phyloP scores from a whole-genome alignment of 352 stramenopile genomes.

The Phytophthora sansomeana region DNA sequence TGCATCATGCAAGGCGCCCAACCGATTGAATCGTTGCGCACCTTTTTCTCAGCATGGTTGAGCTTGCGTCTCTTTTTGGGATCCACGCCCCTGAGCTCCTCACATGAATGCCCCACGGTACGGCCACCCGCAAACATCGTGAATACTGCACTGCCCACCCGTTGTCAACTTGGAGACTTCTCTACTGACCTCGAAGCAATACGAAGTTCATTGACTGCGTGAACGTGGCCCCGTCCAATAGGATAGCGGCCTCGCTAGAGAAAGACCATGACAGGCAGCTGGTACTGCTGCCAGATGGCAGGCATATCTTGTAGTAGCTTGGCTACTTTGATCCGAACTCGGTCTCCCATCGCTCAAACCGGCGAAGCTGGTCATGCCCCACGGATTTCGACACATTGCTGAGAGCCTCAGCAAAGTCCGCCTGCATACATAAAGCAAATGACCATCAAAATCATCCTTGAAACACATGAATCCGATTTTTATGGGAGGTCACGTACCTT shows the following conservation, averaged over 20 bases:
- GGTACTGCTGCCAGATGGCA: background rate
- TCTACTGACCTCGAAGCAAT: constrained; percentile 5
- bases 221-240: constrained; percentile 26
- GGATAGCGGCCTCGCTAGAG: too few species aligned
- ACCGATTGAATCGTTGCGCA: background rate
- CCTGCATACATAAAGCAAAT: constrained; percentile 12
- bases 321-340: constrained; percentile 86
- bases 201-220: background rate
- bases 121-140: background rate
- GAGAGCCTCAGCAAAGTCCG: constrained; percentile 70
- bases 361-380: constrained; percentile 73
- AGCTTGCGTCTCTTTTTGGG: constrained; percentile 24
- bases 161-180: background rate
- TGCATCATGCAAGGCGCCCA: background rate
- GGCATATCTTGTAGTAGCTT: background rate
- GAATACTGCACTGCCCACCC: background rate
- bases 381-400: constrained; percentile 89
- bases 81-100: background rate
- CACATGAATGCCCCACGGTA: background rate
- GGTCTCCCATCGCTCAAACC: constrained; percentile 80
- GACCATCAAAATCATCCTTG: background rate
- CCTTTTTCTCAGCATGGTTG: constrained; percentile 18
- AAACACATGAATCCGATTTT: background rate
- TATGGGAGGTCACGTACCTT: constrained; percentile 39
- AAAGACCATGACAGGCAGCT: constrained; percentile 11